These are phyloP conservation scores for Penicillium brasilianum DNA, from an alignment of 2,329 filamentous ascomycete species.

Conservation along the genomic window DNA sequence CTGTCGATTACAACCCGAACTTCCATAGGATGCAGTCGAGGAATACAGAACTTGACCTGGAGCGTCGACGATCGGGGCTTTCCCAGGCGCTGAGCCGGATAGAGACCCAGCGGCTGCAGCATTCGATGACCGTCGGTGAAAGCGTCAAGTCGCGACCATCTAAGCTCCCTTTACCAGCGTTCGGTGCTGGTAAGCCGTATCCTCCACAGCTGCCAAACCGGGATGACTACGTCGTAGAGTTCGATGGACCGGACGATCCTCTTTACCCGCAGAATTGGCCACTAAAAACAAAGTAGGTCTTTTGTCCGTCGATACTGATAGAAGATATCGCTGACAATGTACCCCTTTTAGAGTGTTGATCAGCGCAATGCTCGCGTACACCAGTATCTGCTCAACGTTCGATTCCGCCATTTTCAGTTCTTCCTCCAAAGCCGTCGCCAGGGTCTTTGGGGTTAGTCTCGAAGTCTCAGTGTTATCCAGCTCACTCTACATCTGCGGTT, in stretches of 20 bases:
- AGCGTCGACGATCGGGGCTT: slow-evolving; percentile 32
- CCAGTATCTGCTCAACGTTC: slow-evolving; percentile 52
- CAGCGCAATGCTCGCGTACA: slow-evolving; percentile 30
- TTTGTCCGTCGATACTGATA: not conserved
- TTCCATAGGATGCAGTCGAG: slow-evolving; percentile 37
- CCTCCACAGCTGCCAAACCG: slow-evolving; percentile 56
- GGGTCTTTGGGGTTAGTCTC: slow-evolving; percentile 48
- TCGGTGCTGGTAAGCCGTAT: slow-evolving; percentile 54
- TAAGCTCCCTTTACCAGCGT: slow-evolving; percentile 30
- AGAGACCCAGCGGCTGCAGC: slow-evolving; percentile 39
- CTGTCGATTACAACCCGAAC: slow-evolving; percentile 34
- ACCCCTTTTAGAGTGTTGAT: slow-evolving; percentile 19
- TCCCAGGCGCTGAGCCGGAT: slow-evolving; percentile 38
- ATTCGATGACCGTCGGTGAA: slow-evolving; percentile 48
- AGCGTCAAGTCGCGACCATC: slow-evolving; percentile 34
- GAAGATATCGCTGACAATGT: not conserved
- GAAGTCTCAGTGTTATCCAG: slow-evolving; percentile 52
- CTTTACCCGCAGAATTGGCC: slow-evolving; percentile 61
- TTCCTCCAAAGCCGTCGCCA: slow-evolving; percentile 61
- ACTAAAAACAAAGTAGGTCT: slow-evolving; percentile 50
- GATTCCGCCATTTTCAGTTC: slow-evolving; percentile 68
- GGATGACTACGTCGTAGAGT: slow-evolving; percentile 63
- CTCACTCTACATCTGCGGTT: slow-evolving; percentile 55
- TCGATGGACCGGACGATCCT: slow-evolving; percentile 58
- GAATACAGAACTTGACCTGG: slow-evolving; percentile 38